A percentile compares a stretch with the other conserved stretches of the same genome.
phyloP scores from a whole-genome alignment of 192 early-diverging fungal species.

The Coemansia sp. region DNA sequence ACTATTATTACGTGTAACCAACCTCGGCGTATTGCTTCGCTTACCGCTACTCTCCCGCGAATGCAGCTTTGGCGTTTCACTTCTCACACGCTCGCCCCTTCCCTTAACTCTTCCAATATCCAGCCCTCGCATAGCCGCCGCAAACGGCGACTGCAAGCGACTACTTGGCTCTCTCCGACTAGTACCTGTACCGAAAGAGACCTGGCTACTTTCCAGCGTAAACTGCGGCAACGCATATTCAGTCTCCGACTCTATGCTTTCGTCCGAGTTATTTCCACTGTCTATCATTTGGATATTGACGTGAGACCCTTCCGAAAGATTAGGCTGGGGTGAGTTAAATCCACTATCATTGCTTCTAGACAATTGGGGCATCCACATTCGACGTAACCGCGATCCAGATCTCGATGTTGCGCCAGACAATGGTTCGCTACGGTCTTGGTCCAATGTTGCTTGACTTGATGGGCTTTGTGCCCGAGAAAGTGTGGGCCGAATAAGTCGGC shows the following conservation, averaged over 20 bases:
- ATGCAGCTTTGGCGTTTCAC: no score
- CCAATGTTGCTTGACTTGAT: not conserved
- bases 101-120: not conserved
- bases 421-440: not conserved
- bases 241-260: not conserved
- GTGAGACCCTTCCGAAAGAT: not conserved
- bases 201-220: constrained; percentile 19
- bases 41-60: no score
- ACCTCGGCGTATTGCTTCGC: no score
- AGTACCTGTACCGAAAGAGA: not conserved
- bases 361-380: constrained; percentile 3
- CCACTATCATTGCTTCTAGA: constrained; percentile 9
- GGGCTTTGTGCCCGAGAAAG: not conserved
- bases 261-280: constrained; percentile 4
- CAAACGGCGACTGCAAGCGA: constrained; percentile 2
- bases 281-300: constrained; percentile 22
- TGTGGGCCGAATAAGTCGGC: constrained; percentile 13
- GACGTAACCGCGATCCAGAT: not conserved
- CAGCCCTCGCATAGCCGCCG: not conserved
- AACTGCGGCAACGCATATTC: constrained; percentile 2
- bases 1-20: no score
- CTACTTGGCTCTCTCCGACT: no score
- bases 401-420: not conserved
- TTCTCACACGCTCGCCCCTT: no score
- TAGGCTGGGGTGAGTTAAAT: constrained; percentile 9